Conservation (phyloP, 495 filamentous ascomycete species). For the Penicillium paxilli region DNA sequence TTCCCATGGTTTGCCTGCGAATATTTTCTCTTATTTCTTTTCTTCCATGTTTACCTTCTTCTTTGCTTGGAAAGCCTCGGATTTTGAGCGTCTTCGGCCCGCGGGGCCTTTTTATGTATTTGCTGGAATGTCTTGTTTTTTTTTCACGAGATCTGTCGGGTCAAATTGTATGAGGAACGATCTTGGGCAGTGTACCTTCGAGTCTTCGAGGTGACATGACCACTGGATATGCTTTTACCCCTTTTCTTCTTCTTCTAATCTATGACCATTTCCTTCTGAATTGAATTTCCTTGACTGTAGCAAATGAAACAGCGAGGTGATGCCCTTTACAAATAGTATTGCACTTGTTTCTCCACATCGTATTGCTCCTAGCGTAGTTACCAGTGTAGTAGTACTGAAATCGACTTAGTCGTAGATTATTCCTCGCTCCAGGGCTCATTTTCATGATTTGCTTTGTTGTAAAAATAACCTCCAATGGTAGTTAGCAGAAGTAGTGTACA, state of each 20-base stretch:
- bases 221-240: conserved; percentile 1
- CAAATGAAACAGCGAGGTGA: background rate
- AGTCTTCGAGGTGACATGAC: conserved; percentile 3
- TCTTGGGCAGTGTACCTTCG: conserved; percentile 15
- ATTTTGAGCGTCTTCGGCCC: conserved; percentile 11
- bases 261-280: background rate
- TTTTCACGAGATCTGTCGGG: conserved; percentile 13
- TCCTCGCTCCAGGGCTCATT: too few species aligned
- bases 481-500: background rate
- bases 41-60: background rate
- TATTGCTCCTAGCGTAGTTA: too few species aligned
- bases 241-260: conserved; percentile 5
- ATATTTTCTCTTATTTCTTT: background rate
- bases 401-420: too few species aligned
- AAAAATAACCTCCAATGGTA: background rate
- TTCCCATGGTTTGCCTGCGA: background rate
- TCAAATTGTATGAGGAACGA: conserved; percentile 23
- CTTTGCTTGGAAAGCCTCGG: background rate
- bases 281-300: background rate
- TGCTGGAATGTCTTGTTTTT: background rate
- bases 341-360: too few species aligned
- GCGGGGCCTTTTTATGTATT: background rate
- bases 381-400: too few species aligned
- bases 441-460: background rate
- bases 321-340: too few species aligned